Evolutionary conservation across 2,329 filamentous ascomycete genomes (phyloP).

Genomic region (Colletotrichum kahawae): DNA sequence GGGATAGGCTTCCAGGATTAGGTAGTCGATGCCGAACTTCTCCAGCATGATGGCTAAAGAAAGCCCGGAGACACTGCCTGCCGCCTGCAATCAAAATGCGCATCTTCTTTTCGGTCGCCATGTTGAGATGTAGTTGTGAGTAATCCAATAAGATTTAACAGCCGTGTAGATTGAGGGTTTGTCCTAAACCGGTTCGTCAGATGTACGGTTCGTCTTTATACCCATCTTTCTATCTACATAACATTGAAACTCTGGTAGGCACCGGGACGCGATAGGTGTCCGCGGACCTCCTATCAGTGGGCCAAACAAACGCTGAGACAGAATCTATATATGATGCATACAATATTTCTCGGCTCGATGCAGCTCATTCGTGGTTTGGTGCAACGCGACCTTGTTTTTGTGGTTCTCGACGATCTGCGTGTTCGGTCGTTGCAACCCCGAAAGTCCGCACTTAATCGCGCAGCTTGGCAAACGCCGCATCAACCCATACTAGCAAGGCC

Average conservation of each 20-base stretch:
- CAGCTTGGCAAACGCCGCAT: neutral
- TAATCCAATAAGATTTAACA: neutral
- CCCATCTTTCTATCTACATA: neutral
- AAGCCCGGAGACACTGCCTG: slow-evolving; percentile 48
- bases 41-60: slow-evolving; percentile 41
- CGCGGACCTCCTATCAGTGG: neutral
- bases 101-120: neutral
- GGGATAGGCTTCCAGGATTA: slow-evolving; percentile 48
- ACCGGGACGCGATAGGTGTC: neutral
- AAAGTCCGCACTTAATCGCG: neutral
- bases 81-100: slow-evolving; percentile 52
- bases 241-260: neutral
- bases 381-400: neutral
- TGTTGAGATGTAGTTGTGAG: neutral
- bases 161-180: neutral
- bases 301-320: neutral
- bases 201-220: neutral
- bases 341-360: neutral
- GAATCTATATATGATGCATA: neutral
- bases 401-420: neutral
- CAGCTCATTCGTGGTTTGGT: neutral
- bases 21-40: slow-evolving; percentile 48
- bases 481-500: neutral
- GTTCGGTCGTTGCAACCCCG: neutral
- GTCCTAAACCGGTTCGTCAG: neutral